A percentile compares a stretch with the other conserved stretches of the same genome.
phyloP scores from a whole-genome alignment of 2,329 filamentous ascomycete genomes.

The Seiridium unicorne region DNA sequence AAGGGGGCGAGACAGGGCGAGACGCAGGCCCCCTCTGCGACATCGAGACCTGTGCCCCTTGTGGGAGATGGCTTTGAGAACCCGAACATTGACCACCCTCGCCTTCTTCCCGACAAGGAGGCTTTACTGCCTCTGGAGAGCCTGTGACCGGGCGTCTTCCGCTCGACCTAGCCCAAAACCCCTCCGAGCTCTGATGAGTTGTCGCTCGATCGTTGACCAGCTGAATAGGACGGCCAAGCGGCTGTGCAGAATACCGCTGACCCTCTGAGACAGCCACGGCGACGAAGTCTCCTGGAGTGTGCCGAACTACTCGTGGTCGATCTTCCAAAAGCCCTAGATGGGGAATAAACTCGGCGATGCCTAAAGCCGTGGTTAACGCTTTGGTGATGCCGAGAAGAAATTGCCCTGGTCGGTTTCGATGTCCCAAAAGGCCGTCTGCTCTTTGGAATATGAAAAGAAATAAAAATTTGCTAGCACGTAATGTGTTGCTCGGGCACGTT shows the following conservation, averaged over 20 bases:
- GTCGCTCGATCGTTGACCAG: neutral
- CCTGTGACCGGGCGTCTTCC: constrained; percentile 23
- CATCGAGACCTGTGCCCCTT: constrained; percentile 44
- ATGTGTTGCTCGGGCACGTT: too few species aligned
- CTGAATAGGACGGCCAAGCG: neutral
- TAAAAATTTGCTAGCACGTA: too few species aligned
- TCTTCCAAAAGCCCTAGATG: neutral
- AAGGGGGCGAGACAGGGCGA: constrained; percentile 52
- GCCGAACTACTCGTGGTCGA: neutral
- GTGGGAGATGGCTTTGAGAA: constrained; percentile 8
- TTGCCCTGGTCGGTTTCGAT: too few species aligned
- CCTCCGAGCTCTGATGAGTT: constrained; percentile 1
- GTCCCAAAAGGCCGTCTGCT: too few species aligned
- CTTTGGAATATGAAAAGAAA: too few species aligned
- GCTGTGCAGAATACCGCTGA: constrained; percentile 5
- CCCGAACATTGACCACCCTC: constrained; percentile 20
- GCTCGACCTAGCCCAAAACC: constrained; percentile 17
- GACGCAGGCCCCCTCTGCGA: constrained; percentile 59
- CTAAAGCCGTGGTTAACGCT: too few species aligned
- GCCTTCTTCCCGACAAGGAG: constrained; percentile 23
- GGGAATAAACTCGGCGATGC: neutral
- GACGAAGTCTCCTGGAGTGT: neutral
- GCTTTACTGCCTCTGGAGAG: constrained; percentile 23
- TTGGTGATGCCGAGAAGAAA: too few species aligned
- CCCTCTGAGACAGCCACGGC: constrained; percentile 14